A percentile compares a stretch with the other conserved stretches of the same genome.
Evolutionary conservation across 768 basidiomycete species (phyloP).

Genomic region (Termitomyces sp.): DNA sequence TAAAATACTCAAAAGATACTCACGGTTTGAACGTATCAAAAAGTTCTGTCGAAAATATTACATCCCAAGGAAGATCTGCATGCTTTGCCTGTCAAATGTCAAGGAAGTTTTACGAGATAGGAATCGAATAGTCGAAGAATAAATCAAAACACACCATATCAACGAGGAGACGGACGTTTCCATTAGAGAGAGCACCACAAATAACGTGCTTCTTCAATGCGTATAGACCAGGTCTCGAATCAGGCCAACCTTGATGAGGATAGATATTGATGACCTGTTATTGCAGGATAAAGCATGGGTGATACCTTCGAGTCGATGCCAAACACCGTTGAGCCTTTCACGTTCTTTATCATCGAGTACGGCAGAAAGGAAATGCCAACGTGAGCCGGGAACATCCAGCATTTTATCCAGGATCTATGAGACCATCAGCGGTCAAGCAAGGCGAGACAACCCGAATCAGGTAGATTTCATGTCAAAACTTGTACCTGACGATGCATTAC

Average conservation of each 20-base stretch:
- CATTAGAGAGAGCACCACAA: slow-evolving; percentile 56
- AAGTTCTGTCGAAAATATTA: slow-evolving; percentile 54
- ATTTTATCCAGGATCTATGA: slow-evolving; percentile 52
- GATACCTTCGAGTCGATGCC: slow-evolving; percentile 58
- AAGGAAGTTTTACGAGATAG: background rate
- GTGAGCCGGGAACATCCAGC: slow-evolving; percentile 30
- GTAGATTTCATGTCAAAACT: background rate
- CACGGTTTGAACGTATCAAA: slow-evolving; percentile 65
- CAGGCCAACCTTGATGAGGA: slow-evolving; percentile 47
- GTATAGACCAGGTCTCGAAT: slow-evolving; percentile 41
- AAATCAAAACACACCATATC: slow-evolving; percentile 43
- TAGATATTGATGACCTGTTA: background rate
- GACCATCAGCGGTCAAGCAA: background rate
- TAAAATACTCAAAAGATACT: slow-evolving; percentile 14
- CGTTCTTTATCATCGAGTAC: slow-evolving; percentile 40
- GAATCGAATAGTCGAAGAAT: background rate
- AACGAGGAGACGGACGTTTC: slow-evolving; percentile 52
- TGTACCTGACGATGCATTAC: slow-evolving; percentile 48
- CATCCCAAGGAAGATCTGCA: slow-evolving; percentile 59
- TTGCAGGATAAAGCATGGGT: background rate
- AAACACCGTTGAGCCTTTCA: slow-evolving; percentile 39
- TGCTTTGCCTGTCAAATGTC: slow-evolving; percentile 44
- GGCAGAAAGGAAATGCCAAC: slow-evolving; percentile 45
- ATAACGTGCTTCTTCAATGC: slow-evolving; percentile 45
- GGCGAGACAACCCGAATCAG: background rate